Percentiles rank a stretch among this genome's conserved stretches.
Evolutionary conservation across 345 rosid genomes (phyloP).

Genomic region (Lagerstroemia speciosa): DNA sequence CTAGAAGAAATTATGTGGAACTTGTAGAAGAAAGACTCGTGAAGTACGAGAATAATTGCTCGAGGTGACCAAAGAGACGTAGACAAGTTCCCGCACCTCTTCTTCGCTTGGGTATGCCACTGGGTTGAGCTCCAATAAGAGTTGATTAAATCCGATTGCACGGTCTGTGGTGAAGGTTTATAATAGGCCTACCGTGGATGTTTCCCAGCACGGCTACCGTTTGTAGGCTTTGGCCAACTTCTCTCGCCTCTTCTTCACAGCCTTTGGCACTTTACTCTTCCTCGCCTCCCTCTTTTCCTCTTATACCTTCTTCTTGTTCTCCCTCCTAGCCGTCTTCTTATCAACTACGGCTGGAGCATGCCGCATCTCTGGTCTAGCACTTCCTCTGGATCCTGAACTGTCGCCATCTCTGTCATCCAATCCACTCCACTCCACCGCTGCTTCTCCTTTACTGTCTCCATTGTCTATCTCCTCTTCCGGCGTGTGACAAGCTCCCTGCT

Average conservation of each 20-base stretch:
- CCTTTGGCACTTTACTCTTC: conserved; percentile 79
- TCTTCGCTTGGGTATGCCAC: no score
- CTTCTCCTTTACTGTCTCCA: conserved; percentile 8
- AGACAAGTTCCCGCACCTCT: no score
- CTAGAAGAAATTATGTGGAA: no score
- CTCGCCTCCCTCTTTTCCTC: conserved; percentile 90
- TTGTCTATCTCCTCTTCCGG: conserved; percentile 18
- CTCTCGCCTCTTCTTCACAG: conserved; percentile 83
- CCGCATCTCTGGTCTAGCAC: conserved; percentile 14
- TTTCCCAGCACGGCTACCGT: no score
- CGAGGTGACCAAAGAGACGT: no score
- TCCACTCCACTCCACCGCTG: conserved; percentile 13
- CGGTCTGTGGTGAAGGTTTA: no score
- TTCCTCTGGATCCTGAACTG: conserved; percentile 22
- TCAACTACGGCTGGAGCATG: conserved; percentile 23
- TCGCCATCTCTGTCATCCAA: conserved; percentile 28
- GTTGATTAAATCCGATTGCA: no score
- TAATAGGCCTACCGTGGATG: no score
- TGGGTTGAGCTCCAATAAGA: no score
- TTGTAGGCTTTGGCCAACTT: conserved; percentile 65
- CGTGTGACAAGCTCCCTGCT: conserved; percentile 14
- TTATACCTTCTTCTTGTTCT: conserved; percentile 89
- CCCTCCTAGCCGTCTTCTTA: conserved; percentile 82
- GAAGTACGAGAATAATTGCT: no score
- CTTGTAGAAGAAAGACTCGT: no score